Evolutionary conservation across 345 rosid species (phyloP).

Genomic region (Crucihimalaya himalaica): DNA sequence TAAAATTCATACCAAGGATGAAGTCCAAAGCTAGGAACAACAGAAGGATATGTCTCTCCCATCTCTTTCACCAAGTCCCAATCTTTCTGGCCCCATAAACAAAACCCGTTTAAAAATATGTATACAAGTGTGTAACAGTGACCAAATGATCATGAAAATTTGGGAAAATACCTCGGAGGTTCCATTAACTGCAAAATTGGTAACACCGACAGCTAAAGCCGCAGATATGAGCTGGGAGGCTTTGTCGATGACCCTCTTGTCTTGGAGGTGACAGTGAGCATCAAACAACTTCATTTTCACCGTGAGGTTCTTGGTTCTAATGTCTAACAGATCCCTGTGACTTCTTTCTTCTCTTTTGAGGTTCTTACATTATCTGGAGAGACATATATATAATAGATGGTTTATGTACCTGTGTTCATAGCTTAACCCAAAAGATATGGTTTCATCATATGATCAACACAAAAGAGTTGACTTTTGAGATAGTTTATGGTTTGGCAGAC

Average conservation of each 20-base stretch:
- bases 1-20: constrained; percentile 69
- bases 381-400: constrained; percentile 20
- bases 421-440: constrained; percentile 27
- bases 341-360: constrained; percentile 9
- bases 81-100: constrained; percentile 53
- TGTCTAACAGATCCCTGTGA: neutral
- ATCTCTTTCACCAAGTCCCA: constrained; percentile 83
- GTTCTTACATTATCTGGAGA: neutral
- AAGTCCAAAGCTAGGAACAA: constrained; percentile 81
- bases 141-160: neutral
- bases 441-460: constrained; percentile 21
- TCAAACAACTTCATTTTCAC: constrained; percentile 67
- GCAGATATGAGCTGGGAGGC: constrained; percentile 59
- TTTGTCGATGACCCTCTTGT: constrained; percentile 62
- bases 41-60: constrained; percentile 65
- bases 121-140: neutral
- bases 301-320: neutral
- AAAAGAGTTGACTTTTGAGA: constrained; percentile 30
- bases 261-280: constrained; percentile 96
- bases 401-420: neutral
- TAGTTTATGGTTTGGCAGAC: constrained; percentile 17
- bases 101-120: neutral
- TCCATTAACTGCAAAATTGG: constrained; percentile 82
- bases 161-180: constrained; percentile 54
- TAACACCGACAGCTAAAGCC: constrained; percentile 59